Evolutionary conservation across 2,329 filamentous ascomycete genomes (phyloP).

Genomic region (Fusarium sp.): DNA sequence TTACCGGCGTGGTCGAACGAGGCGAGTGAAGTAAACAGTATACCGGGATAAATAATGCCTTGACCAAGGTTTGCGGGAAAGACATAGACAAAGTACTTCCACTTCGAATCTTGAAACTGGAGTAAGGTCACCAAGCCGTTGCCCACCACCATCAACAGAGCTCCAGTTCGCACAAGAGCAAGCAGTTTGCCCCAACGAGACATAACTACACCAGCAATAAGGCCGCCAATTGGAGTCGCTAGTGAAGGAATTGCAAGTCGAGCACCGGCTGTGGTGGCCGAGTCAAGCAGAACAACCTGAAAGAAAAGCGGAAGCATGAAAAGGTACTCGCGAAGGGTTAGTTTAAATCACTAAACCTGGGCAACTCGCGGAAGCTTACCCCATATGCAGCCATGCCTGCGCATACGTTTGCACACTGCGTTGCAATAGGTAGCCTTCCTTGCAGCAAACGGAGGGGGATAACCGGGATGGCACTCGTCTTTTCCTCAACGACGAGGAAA

Average conservation of each 20-base stretch:
- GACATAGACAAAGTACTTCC: slow-evolving; percentile 67
- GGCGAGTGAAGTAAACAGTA: slow-evolving; percentile 70
- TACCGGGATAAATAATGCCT: slow-evolving; percentile 67
- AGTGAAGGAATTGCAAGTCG: slow-evolving; percentile 72
- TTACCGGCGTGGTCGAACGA: slow-evolving; percentile 69
- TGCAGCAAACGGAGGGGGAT: slow-evolving; percentile 66
- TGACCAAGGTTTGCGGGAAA: slow-evolving; percentile 69
- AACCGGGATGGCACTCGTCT: slow-evolving; percentile 62
- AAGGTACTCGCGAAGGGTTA: slow-evolving; percentile 59
- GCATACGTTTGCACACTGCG: slow-evolving; percentile 68
- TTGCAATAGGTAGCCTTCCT: slow-evolving; percentile 64
- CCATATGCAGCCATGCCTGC: slow-evolving; percentile 71
- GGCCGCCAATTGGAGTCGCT: slow-evolving; percentile 66
- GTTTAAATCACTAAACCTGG: not conserved
- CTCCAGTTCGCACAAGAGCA: slow-evolving; percentile 62
- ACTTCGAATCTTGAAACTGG: slow-evolving; percentile 59
- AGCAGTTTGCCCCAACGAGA: slow-evolving; percentile 64
- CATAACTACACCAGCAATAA: slow-evolving; percentile 68
- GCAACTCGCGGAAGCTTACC: slow-evolving; percentile 53
- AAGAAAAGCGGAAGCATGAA: slow-evolving; percentile 79
- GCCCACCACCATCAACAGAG: slow-evolving; percentile 62
- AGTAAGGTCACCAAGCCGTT: slow-evolving; percentile 63
- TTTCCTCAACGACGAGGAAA: slow-evolving; percentile 61
- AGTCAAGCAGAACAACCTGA: slow-evolving; percentile 72
- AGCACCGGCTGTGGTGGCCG: slow-evolving; percentile 71